Evolutionary conservation across 768 basidiomycete genomes (phyloP).

Genomic region (Cystofilobasidium bisporidii): DNA sequence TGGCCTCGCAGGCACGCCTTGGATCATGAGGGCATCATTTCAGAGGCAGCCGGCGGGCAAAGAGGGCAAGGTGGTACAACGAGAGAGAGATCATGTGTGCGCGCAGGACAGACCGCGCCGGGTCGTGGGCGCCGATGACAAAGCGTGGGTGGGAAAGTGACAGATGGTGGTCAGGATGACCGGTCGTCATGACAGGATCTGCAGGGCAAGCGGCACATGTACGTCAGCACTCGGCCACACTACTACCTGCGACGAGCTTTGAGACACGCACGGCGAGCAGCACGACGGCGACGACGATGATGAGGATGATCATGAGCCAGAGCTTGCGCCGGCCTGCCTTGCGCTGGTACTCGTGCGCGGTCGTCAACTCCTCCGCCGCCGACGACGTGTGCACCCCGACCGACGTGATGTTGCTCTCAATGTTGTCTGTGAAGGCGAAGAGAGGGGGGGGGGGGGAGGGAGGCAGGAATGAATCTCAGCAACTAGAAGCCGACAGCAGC

Average conservation of each 20-base stretch:
- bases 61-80: no score
- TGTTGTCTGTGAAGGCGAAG: conserved; percentile 68
- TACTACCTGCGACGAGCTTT: not conserved
- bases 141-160: no score
- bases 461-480: no score
- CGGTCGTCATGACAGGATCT: conserved; percentile 2
- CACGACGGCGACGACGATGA: conserved; percentile 76
- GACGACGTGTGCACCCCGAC: conserved; percentile 71
- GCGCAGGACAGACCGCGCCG: no score
- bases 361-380: conserved; percentile 75
- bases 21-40: no score
- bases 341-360: conserved; percentile 86
- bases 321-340: conserved; percentile 83
- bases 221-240: not conserved
- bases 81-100: no score
- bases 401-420: conserved; percentile 83
- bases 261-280: conserved; percentile 69
- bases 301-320: conserved; percentile 78
- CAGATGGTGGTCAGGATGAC: no score
- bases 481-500: no score
- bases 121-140: no score
- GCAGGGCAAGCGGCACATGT: not conserved
- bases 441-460: not conserved
- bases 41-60: no score
- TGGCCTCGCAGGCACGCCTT: no score